Percentiles rank a stretch among this genome's conserved stretches.
These are phyloP conservation scores for Avena eriantha DNA, from an alignment of 176 grass and related monocot genomes.

Conservation along the genomic window DNA sequence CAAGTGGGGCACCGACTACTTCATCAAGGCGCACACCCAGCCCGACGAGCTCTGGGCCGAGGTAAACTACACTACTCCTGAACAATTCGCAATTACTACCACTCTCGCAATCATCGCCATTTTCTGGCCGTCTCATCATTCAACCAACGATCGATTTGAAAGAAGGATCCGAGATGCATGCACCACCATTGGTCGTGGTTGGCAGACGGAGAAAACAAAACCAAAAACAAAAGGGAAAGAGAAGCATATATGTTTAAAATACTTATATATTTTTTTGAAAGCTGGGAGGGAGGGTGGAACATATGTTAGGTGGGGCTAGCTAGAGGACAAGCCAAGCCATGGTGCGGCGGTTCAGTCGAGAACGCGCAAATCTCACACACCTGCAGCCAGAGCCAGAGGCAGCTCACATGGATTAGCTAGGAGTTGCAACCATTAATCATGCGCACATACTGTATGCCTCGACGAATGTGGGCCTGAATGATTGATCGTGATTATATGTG, in stretches of 20 bases:
- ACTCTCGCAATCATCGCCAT: background rate
- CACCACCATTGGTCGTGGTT: conserved; percentile 5
- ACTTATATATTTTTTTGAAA: background rate
- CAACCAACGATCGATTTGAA: background rate
- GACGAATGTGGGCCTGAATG: background rate
- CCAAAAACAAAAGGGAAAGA: background rate
- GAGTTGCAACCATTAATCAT: background rate
- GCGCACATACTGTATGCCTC: background rate
- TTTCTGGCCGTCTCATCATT: background rate
- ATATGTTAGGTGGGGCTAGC: conserved; percentile 67
- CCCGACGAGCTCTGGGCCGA: conserved; percentile 84
- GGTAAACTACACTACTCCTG: conserved; percentile 13
- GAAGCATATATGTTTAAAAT: background rate
- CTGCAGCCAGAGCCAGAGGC: background rate
- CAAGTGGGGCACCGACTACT: conserved; percentile 96
- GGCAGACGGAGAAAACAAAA: background rate
- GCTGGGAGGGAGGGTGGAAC: conserved; percentile 27
- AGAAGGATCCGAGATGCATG: conserved; percentile 31
- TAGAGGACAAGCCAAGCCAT: conserved; percentile 35
- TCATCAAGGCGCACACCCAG: conserved; percentile 79
- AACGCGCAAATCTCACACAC: conserved; percentile 47
- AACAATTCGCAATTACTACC: background rate
- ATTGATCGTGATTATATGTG: background rate
- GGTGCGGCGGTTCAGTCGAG: conserved; percentile 32
- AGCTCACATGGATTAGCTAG: conserved; percentile 7